Evolutionary conservation across 345 rosid species (phyloP), one percentile per base, ranked within the genome.

Genomic region (Ceriops zippeliana): DNA sequence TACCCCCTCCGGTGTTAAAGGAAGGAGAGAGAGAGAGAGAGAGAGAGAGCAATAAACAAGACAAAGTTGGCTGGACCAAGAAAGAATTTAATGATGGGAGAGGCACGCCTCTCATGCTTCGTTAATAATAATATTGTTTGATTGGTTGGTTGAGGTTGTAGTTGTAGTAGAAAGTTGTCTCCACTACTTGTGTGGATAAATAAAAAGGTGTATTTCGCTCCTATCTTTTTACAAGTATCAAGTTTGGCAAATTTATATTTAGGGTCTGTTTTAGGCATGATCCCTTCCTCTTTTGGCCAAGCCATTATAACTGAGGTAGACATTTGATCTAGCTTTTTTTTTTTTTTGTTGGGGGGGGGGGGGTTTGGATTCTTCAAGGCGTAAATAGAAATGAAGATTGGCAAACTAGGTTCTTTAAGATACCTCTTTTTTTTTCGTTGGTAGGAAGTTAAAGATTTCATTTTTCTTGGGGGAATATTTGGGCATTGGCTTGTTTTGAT

Each of bases 91-190:
- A 63, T 51, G 53, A 72, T 56, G 62, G 70, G 62, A 31, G 70
- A 24, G 70, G 15, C 65, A 65, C 70, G 68, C 53, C 42, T 32
- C 30, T 26, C 70, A 65, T 58, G 59, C 62, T 6, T 47, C 52
- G 26, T 5, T 63, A 24, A 34, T 34, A 34, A 34, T 34, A 34
- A 24, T 47, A 27, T 15, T 17, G n/a, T n/a, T 65, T 6, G 28
- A 31, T 32, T 61, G 26, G 61, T 37, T 66, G 47, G 70, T 13
- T 26, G 59, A 58, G 32, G 34, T 62, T 60, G 66, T 49, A 24
- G 34, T 62, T 60, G 66, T 49, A 66, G 61, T 66, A 49, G 58
- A 66, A 27, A 26, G 62, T 66, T 57, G 38, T 70, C 37, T 30
- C 32, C 32, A 5, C 52, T 53, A 37, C 11, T 53, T 1, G 4